Base-by-base conservation (phyloP, 805 yeast species). In the Blastobotrys peoriensis region DNA sequence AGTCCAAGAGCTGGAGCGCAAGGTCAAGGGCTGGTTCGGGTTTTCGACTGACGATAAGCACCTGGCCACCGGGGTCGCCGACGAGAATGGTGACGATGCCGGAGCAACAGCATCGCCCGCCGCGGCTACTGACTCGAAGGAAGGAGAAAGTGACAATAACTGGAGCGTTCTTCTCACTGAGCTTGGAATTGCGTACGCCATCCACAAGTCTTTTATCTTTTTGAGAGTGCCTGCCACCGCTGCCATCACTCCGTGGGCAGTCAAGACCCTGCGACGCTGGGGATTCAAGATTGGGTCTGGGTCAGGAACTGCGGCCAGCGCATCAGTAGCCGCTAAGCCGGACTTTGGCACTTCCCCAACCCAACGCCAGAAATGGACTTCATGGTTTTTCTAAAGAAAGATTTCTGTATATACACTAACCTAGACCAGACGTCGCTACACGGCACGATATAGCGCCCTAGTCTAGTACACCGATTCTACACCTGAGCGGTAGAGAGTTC, bases 181-280 rank as follows among this genome's bases (percentile, higher is more conserved):
- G 63, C 78, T 87, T 54, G 80, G 85, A 9, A 75, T 93, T 42
- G 98, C 98, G 0, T 93, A 93, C 61, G 96, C 96, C 2, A 68
- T 93, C 38, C 98, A 93, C 69, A 93, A 93, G 67, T 77, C 89
- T 3, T 51, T 63, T 15, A 75, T 91, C 19, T 77, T 91, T 48
- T 74, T 93, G 35, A 75, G 98, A 50, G 68, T 93, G 3, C 98
- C 98, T 10, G 63, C 87, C 23, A 83, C 97, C 0, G 96, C 96
- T 0, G 95, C 95, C 2, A 74, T 89, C 9, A 88, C 97, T 0
- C 98, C 98, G 4, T 60, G 78, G 1, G 73, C 87, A 2, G 95
- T 87, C 3, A 69, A 64, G 42, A 59, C 68, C 38, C 71, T 91
- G 50, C 76, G 84, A 46, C 66, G 73, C 18, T 79, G 86, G 84